Conservation (phyloP, 1,284 basidiomycete genomes). For the Fistulina hepatica region DNA sequence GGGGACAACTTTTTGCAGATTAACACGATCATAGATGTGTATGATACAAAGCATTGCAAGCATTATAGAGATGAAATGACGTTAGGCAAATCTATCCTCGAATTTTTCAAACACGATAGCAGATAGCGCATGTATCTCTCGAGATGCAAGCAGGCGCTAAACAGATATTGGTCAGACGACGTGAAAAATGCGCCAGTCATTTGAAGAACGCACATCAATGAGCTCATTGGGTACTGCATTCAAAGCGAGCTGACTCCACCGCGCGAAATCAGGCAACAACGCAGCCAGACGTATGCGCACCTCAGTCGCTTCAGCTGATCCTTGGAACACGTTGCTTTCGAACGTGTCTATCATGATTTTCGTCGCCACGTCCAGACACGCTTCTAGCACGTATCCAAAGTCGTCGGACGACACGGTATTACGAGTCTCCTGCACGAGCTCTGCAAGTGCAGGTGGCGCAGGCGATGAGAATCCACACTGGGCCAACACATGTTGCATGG, state of each 20-base stretch:
- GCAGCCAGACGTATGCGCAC: slow-evolving; percentile 57
- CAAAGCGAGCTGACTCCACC: slow-evolving; percentile 65
- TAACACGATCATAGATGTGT: too few species aligned
- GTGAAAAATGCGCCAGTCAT: slow-evolving; percentile 3
- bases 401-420: slow-evolving; percentile 54
- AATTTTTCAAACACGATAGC: slow-evolving; percentile 14
- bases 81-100: slow-evolving; percentile 12
- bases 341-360: slow-evolving; percentile 25
- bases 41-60: too few species aligned
- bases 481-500: slow-evolving; percentile 54
- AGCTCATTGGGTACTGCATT: slow-evolving; percentile 72
- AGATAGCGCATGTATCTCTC: slow-evolving; percentile 12
- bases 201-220: slow-evolving; percentile 54
- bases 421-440: slow-evolving; percentile 62
- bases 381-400: slow-evolving; percentile 57
- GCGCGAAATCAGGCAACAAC: slow-evolving; percentile 65
- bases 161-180: slow-evolving; percentile 1
- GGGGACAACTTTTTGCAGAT: too few species aligned
- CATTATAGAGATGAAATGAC: too few species aligned
- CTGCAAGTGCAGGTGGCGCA: slow-evolving; percentile 38
- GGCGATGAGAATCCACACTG: slow-evolving; percentile 44
- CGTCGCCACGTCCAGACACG: slow-evolving; percentile 59
- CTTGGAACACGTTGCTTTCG: slow-evolving; percentile 25
- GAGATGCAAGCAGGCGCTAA: slow-evolving; percentile 8
- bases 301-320: slow-evolving; percentile 26